phyloP scores from a whole-genome alignment of 1,139 yeast species.

The Yamadazyma jaroonii region DNA sequence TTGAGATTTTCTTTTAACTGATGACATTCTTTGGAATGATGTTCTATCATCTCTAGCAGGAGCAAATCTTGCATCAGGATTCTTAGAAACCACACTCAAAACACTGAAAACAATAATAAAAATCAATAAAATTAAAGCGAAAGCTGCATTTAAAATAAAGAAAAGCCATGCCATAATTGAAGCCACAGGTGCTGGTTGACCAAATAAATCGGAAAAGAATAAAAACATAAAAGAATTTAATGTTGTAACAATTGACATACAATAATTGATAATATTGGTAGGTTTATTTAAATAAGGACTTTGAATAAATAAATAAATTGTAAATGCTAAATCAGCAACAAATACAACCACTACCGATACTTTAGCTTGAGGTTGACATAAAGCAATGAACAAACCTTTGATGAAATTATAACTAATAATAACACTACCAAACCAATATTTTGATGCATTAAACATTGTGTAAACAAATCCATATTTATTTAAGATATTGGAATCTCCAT shows the following conservation, averaged over 20 bases:
- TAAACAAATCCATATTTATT: slow-evolving; percentile 75
- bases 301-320: slow-evolving; percentile 52
- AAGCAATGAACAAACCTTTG: slow-evolving; percentile 63
- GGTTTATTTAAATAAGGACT: slow-evolving; percentile 71
- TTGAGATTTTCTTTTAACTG: slow-evolving; percentile 24
- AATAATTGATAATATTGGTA: slow-evolving; percentile 64
- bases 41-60: slow-evolving; percentile 84
- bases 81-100: slow-evolving; percentile 61
- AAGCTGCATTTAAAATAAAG: slow-evolving; percentile 75
- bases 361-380: slow-evolving; percentile 69
- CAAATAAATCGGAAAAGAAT: slow-evolving; percentile 71
- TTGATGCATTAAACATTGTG: slow-evolving; percentile 75
- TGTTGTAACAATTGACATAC: slow-evolving; percentile 62
- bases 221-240: slow-evolving; percentile 70
- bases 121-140: slow-evolving; percentile 60
- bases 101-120: slow-evolving; percentile 57
- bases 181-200: slow-evolving; percentile 63
- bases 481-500: slow-evolving; percentile 64
- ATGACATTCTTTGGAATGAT: slow-evolving; percentile 66
- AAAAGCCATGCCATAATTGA: slow-evolving; percentile 82
- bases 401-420: slow-evolving; percentile 52
- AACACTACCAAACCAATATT: slow-evolving; percentile 73
- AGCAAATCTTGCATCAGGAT: slow-evolving; percentile 79
- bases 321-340: slow-evolving; percentile 61
- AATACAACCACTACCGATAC: slow-evolving; percentile 66